A percentile compares a stretch with the other conserved stretches of the same genome.
Evolutionary conservation across 768 basidiomycete species (phyloP).

Genomic region (Hemileccinum impolitum): DNA sequence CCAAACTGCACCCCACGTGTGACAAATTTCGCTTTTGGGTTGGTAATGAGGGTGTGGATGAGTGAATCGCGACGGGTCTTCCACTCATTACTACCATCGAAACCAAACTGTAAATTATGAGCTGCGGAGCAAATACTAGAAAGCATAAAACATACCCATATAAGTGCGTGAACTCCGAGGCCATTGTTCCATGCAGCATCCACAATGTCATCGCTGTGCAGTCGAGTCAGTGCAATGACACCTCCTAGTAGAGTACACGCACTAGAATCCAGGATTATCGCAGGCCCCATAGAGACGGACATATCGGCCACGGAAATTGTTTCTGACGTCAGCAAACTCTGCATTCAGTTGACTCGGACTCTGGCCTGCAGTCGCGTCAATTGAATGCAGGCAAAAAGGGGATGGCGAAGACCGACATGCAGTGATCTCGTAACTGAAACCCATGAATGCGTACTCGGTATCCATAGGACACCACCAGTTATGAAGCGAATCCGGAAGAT

Average conservation of each 20-base stretch:
- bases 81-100: conserved; percentile 45
- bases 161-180: conserved; percentile 70
- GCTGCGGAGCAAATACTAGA: neutral
- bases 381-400: neutral
- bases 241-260: neutral
- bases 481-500: conserved; percentile 40
- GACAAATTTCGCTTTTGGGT: conserved; percentile 60
- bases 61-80: conserved; percentile 50
- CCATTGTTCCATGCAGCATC: conserved; percentile 65
- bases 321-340: conserved; percentile 60
- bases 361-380: conserved; percentile 45
- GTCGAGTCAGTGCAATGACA: conserved; percentile 15
- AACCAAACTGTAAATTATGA: conserved; percentile 32
- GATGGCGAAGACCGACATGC: conserved; percentile 41
- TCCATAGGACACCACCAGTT: conserved; percentile 64
- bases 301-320: conserved; percentile 60
- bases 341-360: conserved; percentile 43
- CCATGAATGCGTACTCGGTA: conserved; percentile 73
- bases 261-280: conserved; percentile 41
- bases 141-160: conserved; percentile 54
- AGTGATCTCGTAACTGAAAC: conserved; percentile 74
- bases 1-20: conserved; percentile 68
- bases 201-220: conserved; percentile 51
- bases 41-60: conserved; percentile 50
- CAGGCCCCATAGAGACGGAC: conserved; percentile 49